These are phyloP conservation scores for Thielaviopsis punctulata DNA, from an alignment of 2,329 filamentous ascomycete genomes.

Conservation along the genomic window DNA sequence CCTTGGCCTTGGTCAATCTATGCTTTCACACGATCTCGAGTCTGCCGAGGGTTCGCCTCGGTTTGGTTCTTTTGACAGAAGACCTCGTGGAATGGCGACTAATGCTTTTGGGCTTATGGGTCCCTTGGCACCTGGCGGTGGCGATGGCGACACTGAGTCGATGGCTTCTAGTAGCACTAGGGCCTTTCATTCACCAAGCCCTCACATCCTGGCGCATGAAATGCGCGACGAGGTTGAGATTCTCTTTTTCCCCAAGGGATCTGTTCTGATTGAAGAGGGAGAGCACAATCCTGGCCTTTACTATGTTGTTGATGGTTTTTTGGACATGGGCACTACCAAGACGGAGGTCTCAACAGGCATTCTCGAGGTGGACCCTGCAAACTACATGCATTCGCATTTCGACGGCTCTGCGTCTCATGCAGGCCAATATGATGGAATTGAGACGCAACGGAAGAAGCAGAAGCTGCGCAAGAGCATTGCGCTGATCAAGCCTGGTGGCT, in stretches of 20 bases:
- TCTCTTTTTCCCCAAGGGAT: slow-evolving; percentile 89
- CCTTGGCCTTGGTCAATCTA: slow-evolving; percentile 60
- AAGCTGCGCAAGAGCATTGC: slow-evolving; percentile 53
- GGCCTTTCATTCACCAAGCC: slow-evolving; percentile 42
- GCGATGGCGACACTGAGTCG: slow-evolving; percentile 76
- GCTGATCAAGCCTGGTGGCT: slow-evolving; percentile 80
- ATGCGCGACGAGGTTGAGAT: slow-evolving; percentile 89
- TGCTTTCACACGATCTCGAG: slow-evolving; percentile 47
- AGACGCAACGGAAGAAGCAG: slow-evolving; percentile 29
- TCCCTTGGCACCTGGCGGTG: slow-evolving; percentile 51
- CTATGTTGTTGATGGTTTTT: slow-evolving; percentile 92
- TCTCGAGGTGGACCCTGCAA: slow-evolving; percentile 11
- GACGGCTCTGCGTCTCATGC: background rate
- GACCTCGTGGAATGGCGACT: slow-evolving; percentile 20
- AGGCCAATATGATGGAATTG: slow-evolving; percentile 12
- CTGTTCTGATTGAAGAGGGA: slow-evolving; percentile 87
- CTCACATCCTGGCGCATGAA: slow-evolving; percentile 54
- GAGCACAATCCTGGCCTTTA: slow-evolving; percentile 94
- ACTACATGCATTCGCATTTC: slow-evolving; percentile 2
- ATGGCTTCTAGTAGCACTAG: slow-evolving; percentile 54
- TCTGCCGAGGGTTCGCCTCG: slow-evolving; percentile 77
- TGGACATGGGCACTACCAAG: slow-evolving; percentile 47
- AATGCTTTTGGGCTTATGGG: slow-evolving; percentile 88
- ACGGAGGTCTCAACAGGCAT: slow-evolving; percentile 6
- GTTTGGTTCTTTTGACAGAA: slow-evolving; percentile 29